phyloP scores from a whole-genome alignment of 305 asterid genomes.

The Petunia hybrid region DNA sequence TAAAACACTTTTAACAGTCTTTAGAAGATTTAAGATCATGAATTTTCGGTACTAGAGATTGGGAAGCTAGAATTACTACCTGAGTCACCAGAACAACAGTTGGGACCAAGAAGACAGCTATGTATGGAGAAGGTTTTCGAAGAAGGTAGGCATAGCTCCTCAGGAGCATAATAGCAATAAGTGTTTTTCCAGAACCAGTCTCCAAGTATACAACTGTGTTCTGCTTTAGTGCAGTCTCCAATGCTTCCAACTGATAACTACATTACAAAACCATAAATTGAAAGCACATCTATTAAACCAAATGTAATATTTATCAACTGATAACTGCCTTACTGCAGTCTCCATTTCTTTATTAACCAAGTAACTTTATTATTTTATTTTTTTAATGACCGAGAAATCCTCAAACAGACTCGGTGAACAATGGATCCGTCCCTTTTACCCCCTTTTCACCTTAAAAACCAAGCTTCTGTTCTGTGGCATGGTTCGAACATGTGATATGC shows the following conservation, averaged over 20 bases:
- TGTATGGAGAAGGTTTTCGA: conserved; percentile 62
- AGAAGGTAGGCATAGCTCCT: conserved; percentile 64
- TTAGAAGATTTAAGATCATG: conserved; percentile 10
- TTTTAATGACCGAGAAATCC: too few relatives aligned
- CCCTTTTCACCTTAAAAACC: too few relatives aligned
- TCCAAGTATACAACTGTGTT: conserved; percentile 82
- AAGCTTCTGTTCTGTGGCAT: too few relatives aligned
- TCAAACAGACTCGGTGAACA: too few relatives aligned
- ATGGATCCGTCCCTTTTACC: too few relatives aligned
- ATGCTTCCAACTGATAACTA: conserved; percentile 85
- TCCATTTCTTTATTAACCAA: too few relatives aligned
- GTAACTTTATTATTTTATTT: too few relatives aligned
- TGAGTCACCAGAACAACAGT: conserved; percentile 75
- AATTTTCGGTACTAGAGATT: not conserved
- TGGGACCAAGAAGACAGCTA: conserved; percentile 90
- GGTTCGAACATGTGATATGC: too few relatives aligned
- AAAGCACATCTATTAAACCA: conserved; percentile 24
- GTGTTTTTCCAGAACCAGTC: conserved; percentile 87
- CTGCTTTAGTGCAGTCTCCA: conserved; percentile 66
- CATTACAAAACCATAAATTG: conserved; percentile 33
- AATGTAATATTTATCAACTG: not conserved
- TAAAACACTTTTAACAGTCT: not conserved
- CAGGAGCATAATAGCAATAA: conserved; percentile 83
- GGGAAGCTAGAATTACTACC: conserved; percentile 44
- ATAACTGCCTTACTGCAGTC: not conserved